These are phyloP conservation scores for Paecilomyces niveus DNA, from an alignment of 2,329 filamentous ascomycete species.

Conservation along the genomic window DNA sequence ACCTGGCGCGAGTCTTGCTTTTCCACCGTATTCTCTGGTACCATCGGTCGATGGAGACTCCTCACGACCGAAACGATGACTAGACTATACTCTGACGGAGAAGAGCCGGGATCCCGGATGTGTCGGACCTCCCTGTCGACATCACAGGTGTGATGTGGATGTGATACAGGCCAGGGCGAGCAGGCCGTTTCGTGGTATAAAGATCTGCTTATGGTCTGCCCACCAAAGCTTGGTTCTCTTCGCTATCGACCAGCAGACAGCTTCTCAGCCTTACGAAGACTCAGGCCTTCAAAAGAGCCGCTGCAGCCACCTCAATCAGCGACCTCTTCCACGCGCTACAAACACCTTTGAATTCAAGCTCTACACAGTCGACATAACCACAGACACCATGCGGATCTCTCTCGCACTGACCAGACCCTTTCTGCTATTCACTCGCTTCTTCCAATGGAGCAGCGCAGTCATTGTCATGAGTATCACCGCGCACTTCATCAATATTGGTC, in stretches of 20 bases:
- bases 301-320: not conserved
- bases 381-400: slow-evolving; percentile 13
- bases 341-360: not conserved
- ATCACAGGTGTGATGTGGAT: not conserved
- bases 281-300: not conserved
- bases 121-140: not conserved
- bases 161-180: not conserved
- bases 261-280: not conserved
- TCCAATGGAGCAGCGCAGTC: slow-evolving; percentile 33
- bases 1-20: not conserved
- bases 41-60: not conserved
- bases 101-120: slow-evolving; percentile 3
- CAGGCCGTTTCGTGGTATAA: not conserved
- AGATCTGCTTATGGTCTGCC: not conserved
- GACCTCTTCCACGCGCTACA: not conserved
- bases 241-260: not conserved
- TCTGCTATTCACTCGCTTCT: slow-evolving; percentile 19
- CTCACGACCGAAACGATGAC: not conserved
- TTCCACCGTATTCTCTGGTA: not conserved
- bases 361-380: not conserved
- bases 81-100: slow-evolving; percentile 6
- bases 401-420: slow-evolving; percentile 21
- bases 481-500: slow-evolving; percentile 30
- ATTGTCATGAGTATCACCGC: slow-evolving; percentile 37
- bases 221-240: not conserved